Conservation (phyloP, 192 early-diverging fungal genomes). For the Backusella mclennaniae region DNA sequence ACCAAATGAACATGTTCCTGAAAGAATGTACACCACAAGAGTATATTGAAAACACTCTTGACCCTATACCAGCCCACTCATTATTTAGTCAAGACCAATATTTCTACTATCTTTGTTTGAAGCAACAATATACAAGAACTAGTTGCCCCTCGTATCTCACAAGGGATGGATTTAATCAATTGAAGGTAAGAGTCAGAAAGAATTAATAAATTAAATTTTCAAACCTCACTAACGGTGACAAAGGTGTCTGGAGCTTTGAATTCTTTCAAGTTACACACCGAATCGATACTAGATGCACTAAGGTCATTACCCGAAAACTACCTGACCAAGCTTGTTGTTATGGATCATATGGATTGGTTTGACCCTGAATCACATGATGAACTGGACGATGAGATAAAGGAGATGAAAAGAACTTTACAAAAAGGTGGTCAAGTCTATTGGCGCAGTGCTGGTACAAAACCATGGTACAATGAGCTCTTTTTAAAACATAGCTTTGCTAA, state of each 20-base stretch:
- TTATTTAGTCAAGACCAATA: conserved; percentile 74
- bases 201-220: background rate
- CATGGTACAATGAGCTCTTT: conserved; percentile 82
- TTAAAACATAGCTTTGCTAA: conserved; percentile 61
- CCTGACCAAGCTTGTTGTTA: conserved; percentile 72
- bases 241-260: conserved; percentile 41
- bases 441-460: conserved; percentile 75
- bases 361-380: conserved; percentile 43
- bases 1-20: conserved; percentile 84
- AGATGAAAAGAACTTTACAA: conserved; percentile 57
- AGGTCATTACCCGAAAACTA: conserved; percentile 57
- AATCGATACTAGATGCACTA: conserved; percentile 72
- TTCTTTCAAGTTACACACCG: conserved; percentile 78
- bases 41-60: conserved; percentile 81
- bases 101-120: conserved; percentile 80
- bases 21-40: conserved; percentile 75
- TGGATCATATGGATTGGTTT: conserved; percentile 94
- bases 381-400: conserved; percentile 66
- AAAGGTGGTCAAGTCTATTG: conserved; percentile 74
- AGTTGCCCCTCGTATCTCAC: conserved; percentile 79
- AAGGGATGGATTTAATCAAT: conserved; percentile 60
- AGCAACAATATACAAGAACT: conserved; percentile 63
- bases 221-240: conserved; percentile 5
- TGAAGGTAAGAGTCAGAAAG: conserved; percentile 37
- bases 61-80: conserved; percentile 65